A percentile compares a stretch with the other conserved stretches of the same genome.
phyloP scores from a whole-genome alignment of 2,329 filamentous ascomycete species.

The Diaporthe helianthi region DNA sequence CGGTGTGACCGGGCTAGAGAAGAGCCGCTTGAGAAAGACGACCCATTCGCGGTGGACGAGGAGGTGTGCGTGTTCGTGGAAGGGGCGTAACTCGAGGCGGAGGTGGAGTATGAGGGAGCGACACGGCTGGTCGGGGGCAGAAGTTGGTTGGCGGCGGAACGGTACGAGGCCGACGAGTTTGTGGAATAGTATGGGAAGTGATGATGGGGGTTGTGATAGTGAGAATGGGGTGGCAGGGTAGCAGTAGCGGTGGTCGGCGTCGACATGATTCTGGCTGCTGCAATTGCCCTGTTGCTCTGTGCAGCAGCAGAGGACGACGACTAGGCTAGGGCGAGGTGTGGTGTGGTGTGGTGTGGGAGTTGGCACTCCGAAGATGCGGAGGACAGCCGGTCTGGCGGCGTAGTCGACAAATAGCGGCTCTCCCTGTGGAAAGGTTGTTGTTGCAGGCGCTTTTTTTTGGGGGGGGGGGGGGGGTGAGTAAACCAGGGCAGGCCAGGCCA shows the following conservation, averaged over 20 bases:
- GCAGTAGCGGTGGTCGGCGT: slow-evolving; percentile 80
- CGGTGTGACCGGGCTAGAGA: slow-evolving; percentile 34
- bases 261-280: slow-evolving; percentile 66
- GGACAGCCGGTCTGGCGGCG: slow-evolving; percentile 24
- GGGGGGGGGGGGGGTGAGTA: background rate
- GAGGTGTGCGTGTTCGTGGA: slow-evolving; percentile 37
- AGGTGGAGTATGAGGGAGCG: slow-evolving; percentile 41
- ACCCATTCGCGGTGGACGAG: slow-evolving; percentile 39
- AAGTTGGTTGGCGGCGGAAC: slow-evolving; percentile 45
- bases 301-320: slow-evolving; percentile 20
- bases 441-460: background rate
- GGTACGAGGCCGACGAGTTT: slow-evolving; percentile 49
- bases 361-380: slow-evolving; percentile 2
- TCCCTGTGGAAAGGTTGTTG: slow-evolving; percentile 23
- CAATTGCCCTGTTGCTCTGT: slow-evolving; percentile 26
- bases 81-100: slow-evolving; percentile 36
- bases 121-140: slow-evolving; percentile 50
- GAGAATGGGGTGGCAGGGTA: slow-evolving; percentile 73
- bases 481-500: slow-evolving; percentile 4
- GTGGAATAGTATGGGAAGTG: slow-evolving; percentile 56
- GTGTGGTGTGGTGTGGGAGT: slow-evolving; percentile 17
- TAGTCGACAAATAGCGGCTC: slow-evolving; percentile 25
- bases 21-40: slow-evolving; percentile 32
- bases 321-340: background rate
- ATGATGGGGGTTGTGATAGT: slow-evolving; percentile 69